Percentiles rank a stretch among this genome's conserved stretches.
Conservation (phyloP, 495 filamentous ascomycete species). For the Entonaema liquescens region DNA sequence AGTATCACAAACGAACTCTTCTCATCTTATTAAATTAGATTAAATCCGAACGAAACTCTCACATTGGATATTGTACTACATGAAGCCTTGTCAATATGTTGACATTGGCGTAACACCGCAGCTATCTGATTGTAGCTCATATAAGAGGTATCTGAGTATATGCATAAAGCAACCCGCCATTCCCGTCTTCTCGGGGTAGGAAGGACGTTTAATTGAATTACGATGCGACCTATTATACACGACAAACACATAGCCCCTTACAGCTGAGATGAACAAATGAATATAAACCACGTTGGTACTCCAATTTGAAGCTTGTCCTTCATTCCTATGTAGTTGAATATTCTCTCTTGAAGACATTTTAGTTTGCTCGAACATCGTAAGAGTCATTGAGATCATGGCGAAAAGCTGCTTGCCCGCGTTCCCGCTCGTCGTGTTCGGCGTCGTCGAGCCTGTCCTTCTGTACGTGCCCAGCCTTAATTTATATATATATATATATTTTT, state of each 20-base stretch:
- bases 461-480: slow-evolving; percentile 42
- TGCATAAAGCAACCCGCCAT: background rate
- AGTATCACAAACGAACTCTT: background rate
- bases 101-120: background rate
- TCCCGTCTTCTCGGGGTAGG: slow-evolving; percentile 3
- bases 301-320: background rate
- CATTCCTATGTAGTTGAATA: background rate
- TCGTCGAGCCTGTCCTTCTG: slow-evolving; percentile 68
- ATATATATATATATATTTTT: too few species aligned
- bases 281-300: background rate
- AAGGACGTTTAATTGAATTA: slow-evolving; percentile 14
- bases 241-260: background rate
- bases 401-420: slow-evolving; percentile 41
- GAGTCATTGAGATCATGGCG: slow-evolving; percentile 30
- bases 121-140: background rate
- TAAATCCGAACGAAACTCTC: background rate
- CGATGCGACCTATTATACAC: background rate
- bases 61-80: background rate
- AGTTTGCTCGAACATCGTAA: background rate
- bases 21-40: background rate
- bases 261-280: background rate
- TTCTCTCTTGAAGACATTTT: background rate
- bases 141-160: background rate
- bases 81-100: background rate
- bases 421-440: slow-evolving; percentile 54